These are phyloP conservation scores for Fragaria nilgerrensis DNA, from an alignment of 306 rosid genomes.

Conservation along the genomic window DNA sequence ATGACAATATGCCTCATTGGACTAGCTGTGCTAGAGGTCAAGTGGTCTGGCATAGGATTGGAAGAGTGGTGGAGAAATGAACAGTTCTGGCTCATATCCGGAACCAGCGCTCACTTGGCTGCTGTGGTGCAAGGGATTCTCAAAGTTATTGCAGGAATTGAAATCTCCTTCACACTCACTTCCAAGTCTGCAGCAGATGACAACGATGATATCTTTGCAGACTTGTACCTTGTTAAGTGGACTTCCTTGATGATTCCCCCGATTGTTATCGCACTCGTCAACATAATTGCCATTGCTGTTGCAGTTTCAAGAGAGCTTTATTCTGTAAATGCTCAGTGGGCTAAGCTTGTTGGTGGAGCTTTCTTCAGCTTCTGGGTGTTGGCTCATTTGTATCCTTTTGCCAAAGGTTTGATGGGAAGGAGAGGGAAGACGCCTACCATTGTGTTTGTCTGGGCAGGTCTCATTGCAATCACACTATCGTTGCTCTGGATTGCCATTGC, in stretches of 20 bases:
- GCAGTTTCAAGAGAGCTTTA: constrained; percentile 48
- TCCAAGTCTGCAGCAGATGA: constrained; percentile 45
- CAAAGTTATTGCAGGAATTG: constrained; percentile 53
- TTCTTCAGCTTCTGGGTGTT: constrained; percentile 58
- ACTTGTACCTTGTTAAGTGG: constrained; percentile 52
- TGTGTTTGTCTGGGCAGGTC: constrained; percentile 56
- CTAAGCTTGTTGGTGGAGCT: constrained; percentile 45
- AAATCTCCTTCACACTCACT: constrained; percentile 53
- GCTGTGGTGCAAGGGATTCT: constrained; percentile 49
- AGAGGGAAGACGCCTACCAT: constrained; percentile 54
- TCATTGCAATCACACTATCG: constrained; percentile 54
- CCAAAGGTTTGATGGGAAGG: constrained; percentile 58
- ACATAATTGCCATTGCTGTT: constrained; percentile 42
- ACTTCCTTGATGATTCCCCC: constrained; percentile 54
- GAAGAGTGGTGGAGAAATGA: constrained; percentile 64
- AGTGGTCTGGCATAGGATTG: constrained; percentile 50
- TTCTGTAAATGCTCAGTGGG: constrained; percentile 39
- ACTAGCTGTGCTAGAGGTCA: constrained; percentile 45
- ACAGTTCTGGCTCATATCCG: constrained; percentile 59
- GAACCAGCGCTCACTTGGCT: constrained; percentile 53
- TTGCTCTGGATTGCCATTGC: constrained; percentile 47
- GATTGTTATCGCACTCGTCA: constrained; percentile 45
- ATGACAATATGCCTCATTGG: constrained; percentile 38
- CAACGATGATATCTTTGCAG: constrained; percentile 34
- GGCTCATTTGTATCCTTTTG: constrained; percentile 59